Evolutionary conservation across 306 rosid species (phyloP).

Genomic region (Rosa multiflora): DNA sequence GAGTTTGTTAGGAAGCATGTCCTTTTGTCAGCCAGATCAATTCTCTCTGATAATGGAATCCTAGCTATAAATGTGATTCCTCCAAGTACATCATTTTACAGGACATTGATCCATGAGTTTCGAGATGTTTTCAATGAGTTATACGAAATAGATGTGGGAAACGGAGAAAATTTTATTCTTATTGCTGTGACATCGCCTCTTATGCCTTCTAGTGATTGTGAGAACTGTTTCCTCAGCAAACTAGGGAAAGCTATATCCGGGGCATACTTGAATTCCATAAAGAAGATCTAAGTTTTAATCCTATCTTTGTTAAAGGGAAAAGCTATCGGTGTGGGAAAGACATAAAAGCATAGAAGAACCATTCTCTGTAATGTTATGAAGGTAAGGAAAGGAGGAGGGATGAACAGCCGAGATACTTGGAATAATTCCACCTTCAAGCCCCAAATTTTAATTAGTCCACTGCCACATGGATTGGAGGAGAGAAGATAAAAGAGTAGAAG

Average conservation of each 20-base stretch:
- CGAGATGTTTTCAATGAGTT: conserved; percentile 54
- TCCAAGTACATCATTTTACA: conserved; percentile 45
- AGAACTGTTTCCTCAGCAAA: conserved; percentile 41
- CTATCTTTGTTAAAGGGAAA: not conserved
- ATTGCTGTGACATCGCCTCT: conserved; percentile 47
- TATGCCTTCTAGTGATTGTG: conserved; percentile 29
- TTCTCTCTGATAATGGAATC: conserved; percentile 62
- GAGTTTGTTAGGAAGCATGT: no score
- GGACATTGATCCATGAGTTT: conserved; percentile 39
- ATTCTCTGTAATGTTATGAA: not conserved
- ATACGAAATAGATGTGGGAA: conserved; percentile 67
- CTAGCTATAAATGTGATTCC: conserved; percentile 69
- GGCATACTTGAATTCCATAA: conserved; percentile 47
- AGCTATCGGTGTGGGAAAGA: no score
- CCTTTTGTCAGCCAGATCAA: conserved; percentile 6
- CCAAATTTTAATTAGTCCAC: no score
- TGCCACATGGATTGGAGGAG: not conserved
- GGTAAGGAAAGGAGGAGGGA: not conserved
- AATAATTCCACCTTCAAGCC: not conserved
- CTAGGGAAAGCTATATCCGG: conserved; percentile 55
- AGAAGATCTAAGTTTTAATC: conserved; percentile 29
- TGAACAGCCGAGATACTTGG: not conserved
- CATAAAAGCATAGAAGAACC: no score
- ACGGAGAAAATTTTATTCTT: conserved; percentile 75
- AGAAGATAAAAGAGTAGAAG: not conserved